Evolutionary conservation across 1,139 yeast genomes (phyloP).

Genomic region (Yamadazyma blattariae): DNA sequence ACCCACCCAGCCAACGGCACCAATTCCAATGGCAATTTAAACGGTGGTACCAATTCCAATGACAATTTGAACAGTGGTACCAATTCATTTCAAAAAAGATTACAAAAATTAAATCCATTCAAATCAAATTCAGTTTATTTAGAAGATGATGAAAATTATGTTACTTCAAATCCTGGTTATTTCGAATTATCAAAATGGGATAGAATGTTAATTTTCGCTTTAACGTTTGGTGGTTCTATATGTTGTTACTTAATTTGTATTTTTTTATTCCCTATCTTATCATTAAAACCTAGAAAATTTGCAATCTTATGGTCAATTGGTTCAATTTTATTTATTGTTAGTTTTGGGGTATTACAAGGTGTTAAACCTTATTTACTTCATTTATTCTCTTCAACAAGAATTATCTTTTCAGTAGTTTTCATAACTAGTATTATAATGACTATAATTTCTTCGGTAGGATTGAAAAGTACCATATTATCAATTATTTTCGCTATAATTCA

Average conservation of each 20-base stretch:
- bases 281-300: conserved; percentile 57
- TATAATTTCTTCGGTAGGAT: conserved; percentile 42
- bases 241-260: conserved; percentile 55
- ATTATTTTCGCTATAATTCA: conserved; percentile 52
- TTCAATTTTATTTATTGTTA: conserved; percentile 51
- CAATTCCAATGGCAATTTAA: no score
- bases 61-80: no score
- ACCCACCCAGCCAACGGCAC: conserved; percentile 17
- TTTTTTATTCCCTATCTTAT: conserved; percentile 53
- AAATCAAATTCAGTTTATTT: conserved; percentile 33
- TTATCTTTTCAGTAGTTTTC: conserved; percentile 50
- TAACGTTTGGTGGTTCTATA: conserved; percentile 53
- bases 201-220: conserved; percentile 52
- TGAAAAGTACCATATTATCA: conserved; percentile 48
- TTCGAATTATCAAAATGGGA: conserved; percentile 58
- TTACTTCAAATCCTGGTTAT: conserved; percentile 44
- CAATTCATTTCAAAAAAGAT: conserved; percentile 25
- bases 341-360: conserved; percentile 61
- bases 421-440: conserved; percentile 50
- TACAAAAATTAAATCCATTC: conserved; percentile 42
- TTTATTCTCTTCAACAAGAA: conserved; percentile 48
- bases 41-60: no score
- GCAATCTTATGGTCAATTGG: conserved; percentile 63
- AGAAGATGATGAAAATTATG: conserved; percentile 44
- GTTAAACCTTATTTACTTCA: conserved; percentile 46